These are phyloP conservation scores for Butyriboletus pseudospeciosus DNA, from an alignment of 1,284 basidiomycete species.

Conservation along the genomic window DNA sequence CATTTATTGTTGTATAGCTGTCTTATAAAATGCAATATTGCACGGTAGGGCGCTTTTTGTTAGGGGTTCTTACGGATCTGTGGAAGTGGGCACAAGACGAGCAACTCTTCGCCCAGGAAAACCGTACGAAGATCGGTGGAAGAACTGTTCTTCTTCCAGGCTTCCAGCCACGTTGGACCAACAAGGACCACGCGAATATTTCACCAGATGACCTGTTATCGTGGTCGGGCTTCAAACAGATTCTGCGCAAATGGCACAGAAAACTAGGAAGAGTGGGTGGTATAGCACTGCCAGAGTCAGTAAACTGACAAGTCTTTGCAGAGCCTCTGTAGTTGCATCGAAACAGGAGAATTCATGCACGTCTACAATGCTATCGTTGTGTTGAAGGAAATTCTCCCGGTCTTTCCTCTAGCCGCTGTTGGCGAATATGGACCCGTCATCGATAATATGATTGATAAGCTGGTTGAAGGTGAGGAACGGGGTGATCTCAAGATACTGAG, in stretches of 20 bases:
- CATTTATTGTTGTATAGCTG: not conserved
- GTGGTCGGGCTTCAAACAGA: slow-evolving; percentile 67
- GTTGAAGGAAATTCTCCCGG: slow-evolving; percentile 81
- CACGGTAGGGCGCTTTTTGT: slow-evolving; percentile 72
- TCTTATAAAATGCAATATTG: not conserved
- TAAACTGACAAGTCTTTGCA: slow-evolving; percentile 26
- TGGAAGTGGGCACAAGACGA: slow-evolving; percentile 75
- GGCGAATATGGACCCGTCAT: slow-evolving; percentile 54
- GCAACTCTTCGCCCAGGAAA: slow-evolving; percentile 60
- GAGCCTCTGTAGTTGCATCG: slow-evolving; percentile 61
- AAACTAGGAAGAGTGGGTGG: slow-evolving; percentile 57
- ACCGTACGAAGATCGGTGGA: slow-evolving; percentile 61
- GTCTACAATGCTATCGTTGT: slow-evolving; percentile 91
- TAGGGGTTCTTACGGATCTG: slow-evolving; percentile 72
- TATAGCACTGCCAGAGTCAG: not conserved
- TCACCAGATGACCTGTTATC: slow-evolving; percentile 56
- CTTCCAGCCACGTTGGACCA: slow-evolving; percentile 52
- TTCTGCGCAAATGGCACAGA: slow-evolving; percentile 80
- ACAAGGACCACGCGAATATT: slow-evolving; percentile 40
- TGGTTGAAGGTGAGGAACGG: slow-evolving; percentile 70
- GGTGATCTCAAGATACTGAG: slow-evolving; percentile 81
- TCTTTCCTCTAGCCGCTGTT: slow-evolving; percentile 74
- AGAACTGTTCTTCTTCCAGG: slow-evolving; percentile 63
- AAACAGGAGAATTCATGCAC: slow-evolving; percentile 87
- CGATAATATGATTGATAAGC: slow-evolving; percentile 60